phyloP scores from a whole-genome alignment of 257 asterid species.

The Solanum sejunctum region DNA sequence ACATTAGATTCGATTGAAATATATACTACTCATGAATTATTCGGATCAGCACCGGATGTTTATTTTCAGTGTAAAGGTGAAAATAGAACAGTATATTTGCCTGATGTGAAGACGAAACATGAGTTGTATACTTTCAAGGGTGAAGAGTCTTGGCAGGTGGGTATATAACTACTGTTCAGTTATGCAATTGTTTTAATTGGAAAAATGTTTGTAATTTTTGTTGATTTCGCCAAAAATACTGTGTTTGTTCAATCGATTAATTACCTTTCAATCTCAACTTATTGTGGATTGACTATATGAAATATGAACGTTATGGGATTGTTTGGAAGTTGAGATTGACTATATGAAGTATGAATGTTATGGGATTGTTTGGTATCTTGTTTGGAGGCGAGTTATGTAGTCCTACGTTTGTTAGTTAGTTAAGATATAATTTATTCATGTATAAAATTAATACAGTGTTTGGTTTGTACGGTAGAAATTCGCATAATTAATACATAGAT shows the following conservation, averaged over 20 bases:
- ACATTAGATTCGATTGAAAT: conserved; percentile 3
- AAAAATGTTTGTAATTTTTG: background rate
- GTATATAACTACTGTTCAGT: background rate
- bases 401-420: too few species aligned
- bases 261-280: background rate
- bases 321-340: background rate
- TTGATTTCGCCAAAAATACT: background rate
- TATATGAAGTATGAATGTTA: background rate
- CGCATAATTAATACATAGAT: too few species aligned
- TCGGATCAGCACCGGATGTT: background rate
- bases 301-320: too few species aligned
- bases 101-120: conserved; percentile 14
- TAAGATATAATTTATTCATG: too few species aligned
- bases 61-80: conserved; percentile 15
- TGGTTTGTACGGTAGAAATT: too few species aligned
- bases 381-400: background rate
- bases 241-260: background rate
- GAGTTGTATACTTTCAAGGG: conserved; percentile 8
- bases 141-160: conserved; percentile 23
- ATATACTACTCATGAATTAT: conserved; percentile 3
- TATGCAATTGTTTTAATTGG: background rate
- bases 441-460: too few species aligned
- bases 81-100: conserved; percentile 8
- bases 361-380: background rate
- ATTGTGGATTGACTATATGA: background rate